Base-by-base conservation (phyloP, 768 basidiomycete genomes). In the Suillus decipiens region DNA sequence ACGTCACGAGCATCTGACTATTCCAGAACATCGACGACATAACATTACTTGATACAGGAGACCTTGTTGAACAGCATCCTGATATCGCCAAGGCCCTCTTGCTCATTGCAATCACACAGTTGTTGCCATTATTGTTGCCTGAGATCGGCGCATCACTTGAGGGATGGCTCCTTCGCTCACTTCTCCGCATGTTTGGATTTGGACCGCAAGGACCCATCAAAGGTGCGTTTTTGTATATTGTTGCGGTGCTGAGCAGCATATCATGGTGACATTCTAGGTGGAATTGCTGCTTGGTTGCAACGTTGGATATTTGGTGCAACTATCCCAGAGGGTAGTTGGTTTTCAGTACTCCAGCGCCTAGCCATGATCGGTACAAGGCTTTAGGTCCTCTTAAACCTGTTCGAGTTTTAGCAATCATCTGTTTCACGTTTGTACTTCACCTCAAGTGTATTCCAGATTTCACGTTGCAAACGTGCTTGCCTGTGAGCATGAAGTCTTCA, bases 31-130 rank as follows among this genome's bases (percentile, higher is more conserved):
- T 45, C 43, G 17, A 39, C 22, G 22, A 7, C 5, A 15, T 33
- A 19, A n/a, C 17, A 39, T 24, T 3, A 22, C 14, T 39, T 28
- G 55, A 59, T 34, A 28, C 36, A 79, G 79, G 77, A 15, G 76
- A 79, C 45, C 60, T 80, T 7, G 68, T 67, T 2, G 78, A 80
- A 60, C 71, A 76, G 33, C 78, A 80, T 54, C 78, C 79, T 11
- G 50, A 58, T 19, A 63, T 79, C 1, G 51, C 75, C 14, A 61
- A 63, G 8, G 55, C 61, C 10, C 24, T 80, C 17, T 53, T 78
- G 22, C 59, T 75, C 57, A 60, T 33, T 33, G 68, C 8, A 69
- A 45, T 6, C 67, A 28, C 24, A 48, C 22, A 24, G 47, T 24
- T 48, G 14, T 48, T 2, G 6, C 45, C 45, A 5, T 47, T 47